Evolutionary conservation across 495 filamentous ascomycete species (phyloP).

Genomic region (Melanomma pulvis-pyrius): DNA sequence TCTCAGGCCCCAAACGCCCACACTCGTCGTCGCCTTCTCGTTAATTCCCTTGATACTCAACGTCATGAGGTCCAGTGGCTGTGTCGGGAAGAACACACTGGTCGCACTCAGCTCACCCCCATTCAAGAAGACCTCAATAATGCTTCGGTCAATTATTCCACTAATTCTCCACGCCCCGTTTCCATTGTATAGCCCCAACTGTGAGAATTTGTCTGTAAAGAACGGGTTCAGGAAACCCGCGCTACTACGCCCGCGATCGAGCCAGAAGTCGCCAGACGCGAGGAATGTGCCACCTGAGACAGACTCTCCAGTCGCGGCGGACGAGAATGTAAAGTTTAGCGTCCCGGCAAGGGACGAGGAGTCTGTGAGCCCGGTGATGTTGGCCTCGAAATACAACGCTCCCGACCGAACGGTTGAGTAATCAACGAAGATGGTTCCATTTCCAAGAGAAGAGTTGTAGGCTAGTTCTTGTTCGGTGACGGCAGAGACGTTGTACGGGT

Average conservation of each 20-base stretch:
- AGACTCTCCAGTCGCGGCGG: conserved; percentile 51
- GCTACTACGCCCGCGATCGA: conserved; percentile 49
- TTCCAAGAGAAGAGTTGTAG: conserved; percentile 40
- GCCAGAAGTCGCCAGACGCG: conserved; percentile 50
- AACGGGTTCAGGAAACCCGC: conserved; percentile 52
- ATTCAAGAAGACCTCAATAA: conserved; percentile 55
- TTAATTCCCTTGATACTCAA: conserved; percentile 47
- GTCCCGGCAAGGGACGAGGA: conserved; percentile 44
- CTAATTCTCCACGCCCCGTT: conserved; percentile 40
- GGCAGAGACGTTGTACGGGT: conserved; percentile 45
- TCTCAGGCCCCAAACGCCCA: conserved; percentile 41
- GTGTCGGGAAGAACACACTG: conserved; percentile 51
- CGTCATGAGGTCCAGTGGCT: conserved; percentile 48
- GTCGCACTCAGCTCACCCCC: conserved; percentile 51
- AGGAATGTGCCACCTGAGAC: conserved; percentile 53
- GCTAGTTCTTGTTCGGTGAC: conserved; percentile 44
- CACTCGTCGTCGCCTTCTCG: conserved; percentile 44
- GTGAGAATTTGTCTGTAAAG: conserved; percentile 55
- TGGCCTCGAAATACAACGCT: conserved; percentile 53
- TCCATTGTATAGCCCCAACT: conserved; percentile 44
- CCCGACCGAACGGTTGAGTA: conserved; percentile 49
- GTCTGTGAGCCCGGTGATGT: conserved; percentile 48
- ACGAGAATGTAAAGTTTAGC: conserved; percentile 56
- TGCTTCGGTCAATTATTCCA: conserved; percentile 55
- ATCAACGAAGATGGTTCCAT: conserved; percentile 47